Conservation (phyloP, 1,284 basidiomycete genomes). For the Lentinula novae-zelandiae region DNA sequence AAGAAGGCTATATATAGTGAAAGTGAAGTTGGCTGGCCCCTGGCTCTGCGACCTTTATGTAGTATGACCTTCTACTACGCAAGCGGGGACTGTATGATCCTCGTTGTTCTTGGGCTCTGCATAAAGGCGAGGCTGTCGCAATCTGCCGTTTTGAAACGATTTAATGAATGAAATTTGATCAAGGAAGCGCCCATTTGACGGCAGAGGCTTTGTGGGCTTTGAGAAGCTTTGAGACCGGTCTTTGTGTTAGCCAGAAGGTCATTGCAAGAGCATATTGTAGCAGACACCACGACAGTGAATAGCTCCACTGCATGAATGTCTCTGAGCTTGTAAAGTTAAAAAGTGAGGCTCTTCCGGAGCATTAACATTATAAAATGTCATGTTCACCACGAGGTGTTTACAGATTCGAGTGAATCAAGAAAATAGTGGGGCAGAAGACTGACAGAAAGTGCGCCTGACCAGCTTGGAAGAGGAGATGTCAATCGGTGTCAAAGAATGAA, state of each 20-base stretch:
- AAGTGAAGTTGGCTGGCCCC: background rate
- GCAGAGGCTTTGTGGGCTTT: constrained; percentile 1
- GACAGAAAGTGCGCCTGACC: constrained; percentile 3
- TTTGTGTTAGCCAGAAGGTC: background rate
- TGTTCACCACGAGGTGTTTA: constrained; percentile 18
- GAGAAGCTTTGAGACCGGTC: background rate
- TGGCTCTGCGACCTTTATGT: constrained; percentile 7
- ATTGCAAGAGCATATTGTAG: background rate
- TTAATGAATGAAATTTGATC: constrained; percentile 6
- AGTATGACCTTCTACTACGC: background rate
- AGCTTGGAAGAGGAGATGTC: background rate
- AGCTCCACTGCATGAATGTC: background rate
- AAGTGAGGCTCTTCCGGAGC: background rate
- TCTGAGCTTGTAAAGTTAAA: background rate
- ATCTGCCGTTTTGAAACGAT: constrained; percentile 23
- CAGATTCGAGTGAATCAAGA: background rate
- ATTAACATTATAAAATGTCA: constrained; percentile 4
- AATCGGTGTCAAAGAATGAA: background rate
- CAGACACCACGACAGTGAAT: background rate
- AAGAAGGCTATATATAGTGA: constrained; percentile 11
- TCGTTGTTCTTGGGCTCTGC: constrained; percentile 35
- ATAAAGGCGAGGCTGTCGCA: constrained; percentile 38
- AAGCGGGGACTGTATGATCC: constrained; percentile 29
- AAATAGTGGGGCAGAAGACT: background rate
- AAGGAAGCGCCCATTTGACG: constrained; percentile 3